Conservation (phyloP, 345 rosid genomes). For the Populus euphratica region DNA sequence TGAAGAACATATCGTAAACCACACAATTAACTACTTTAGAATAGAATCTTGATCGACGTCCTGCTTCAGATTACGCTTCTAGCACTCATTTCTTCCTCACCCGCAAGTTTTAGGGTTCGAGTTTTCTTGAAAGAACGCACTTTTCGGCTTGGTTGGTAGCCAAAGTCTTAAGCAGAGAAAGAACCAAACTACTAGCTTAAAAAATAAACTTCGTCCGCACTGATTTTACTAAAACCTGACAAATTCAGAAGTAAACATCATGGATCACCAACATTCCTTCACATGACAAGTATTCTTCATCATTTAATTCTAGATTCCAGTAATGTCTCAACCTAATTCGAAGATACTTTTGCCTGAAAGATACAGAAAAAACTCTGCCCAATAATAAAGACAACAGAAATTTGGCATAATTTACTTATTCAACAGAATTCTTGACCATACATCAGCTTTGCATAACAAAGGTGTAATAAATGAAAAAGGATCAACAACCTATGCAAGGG, state of each 20-base stretch:
- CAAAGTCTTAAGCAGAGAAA: no score
- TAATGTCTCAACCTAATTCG: neutral
- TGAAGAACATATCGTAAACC: neutral
- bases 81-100: neutral
- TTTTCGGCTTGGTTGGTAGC: neutral
- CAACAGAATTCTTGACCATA: constrained; percentile 7
- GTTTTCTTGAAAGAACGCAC: neutral
- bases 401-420: neutral
- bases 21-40: neutral
- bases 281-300: neutral
- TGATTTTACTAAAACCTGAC: neutral
- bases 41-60: neutral
- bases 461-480: neutral
- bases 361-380: neutral
- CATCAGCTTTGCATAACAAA: constrained; percentile 20
- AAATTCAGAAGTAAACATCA: neutral
- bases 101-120: neutral
- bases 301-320: neutral
- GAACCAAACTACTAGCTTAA: neutral
- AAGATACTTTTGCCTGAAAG: neutral
- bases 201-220: neutral
- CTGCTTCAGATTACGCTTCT: no score
- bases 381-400: neutral
- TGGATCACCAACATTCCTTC: neutral
- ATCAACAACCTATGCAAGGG: constrained; percentile 22